These are phyloP conservation scores for Leptographium galeiforme DNA, from an alignment of 2,329 filamentous ascomycete species.

Conservation along the genomic window DNA sequence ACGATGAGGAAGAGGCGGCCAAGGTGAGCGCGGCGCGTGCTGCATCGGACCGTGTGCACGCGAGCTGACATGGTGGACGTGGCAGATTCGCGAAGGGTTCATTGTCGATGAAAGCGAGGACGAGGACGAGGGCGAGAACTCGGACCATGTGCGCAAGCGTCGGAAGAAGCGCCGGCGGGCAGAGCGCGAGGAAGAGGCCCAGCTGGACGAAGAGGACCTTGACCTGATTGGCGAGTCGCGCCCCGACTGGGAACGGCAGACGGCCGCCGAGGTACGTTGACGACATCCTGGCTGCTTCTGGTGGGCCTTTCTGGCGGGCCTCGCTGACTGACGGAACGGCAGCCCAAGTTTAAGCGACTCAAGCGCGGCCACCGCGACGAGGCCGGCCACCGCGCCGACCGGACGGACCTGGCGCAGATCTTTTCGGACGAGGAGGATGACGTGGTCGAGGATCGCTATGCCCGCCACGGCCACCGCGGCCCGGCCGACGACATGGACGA, in stretches of 20 bases:
- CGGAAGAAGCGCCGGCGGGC: constrained; percentile 62
- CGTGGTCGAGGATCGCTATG: constrained; percentile 41
- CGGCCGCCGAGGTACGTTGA: constrained; percentile 51
- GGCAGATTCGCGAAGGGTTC: constrained; percentile 80
- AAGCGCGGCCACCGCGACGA: constrained; percentile 81
- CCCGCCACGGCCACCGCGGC: constrained; percentile 40
- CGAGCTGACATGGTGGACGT: neutral
- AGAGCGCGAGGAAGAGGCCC: constrained; percentile 73
- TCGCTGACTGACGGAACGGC: constrained; percentile 7
- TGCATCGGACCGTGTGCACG: constrained; percentile 11
- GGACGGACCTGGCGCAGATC: constrained; percentile 74
- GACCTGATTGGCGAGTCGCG: constrained; percentile 83
- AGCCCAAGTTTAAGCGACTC: constrained; percentile 91
- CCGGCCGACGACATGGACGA: constrained; percentile 75
- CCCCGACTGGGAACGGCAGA: constrained; percentile 54
- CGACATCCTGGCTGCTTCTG: constrained; percentile 5
- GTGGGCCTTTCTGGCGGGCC: neutral
- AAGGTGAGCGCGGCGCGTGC: constrained; percentile 35
- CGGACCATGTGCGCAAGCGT: constrained; percentile 43
- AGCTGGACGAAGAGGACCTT: constrained; percentile 89
- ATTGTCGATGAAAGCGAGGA: constrained; percentile 88
- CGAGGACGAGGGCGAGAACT: constrained; percentile 49
- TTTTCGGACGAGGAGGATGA: constrained; percentile 92
- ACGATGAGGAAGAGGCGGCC: constrained; percentile 73
- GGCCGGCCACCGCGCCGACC: constrained; percentile 47